A percentile compares a stretch with the other conserved stretches of the same genome.
Evolutionary conservation across 208 protist genomes (phyloP).

Genomic region (Acanthamoeba royreba): DNA sequence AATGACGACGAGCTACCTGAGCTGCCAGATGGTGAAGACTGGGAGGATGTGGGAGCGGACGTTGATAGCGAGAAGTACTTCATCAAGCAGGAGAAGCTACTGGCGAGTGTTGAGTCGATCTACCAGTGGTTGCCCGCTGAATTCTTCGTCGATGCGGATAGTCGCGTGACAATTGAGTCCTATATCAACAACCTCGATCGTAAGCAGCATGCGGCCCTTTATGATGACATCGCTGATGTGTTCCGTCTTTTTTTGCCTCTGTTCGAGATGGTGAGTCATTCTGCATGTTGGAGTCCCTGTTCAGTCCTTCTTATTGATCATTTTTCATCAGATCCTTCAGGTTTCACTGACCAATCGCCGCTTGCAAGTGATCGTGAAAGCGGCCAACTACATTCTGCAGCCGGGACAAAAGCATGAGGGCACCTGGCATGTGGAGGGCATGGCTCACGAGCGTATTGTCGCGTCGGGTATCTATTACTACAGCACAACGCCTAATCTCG

Average conservation of each 20-base stretch:
- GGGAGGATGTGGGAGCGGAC: not conserved
- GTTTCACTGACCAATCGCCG: not conserved
- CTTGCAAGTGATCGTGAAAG: constrained; percentile 71
- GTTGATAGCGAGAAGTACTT: not conserved
- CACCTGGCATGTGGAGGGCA: constrained; percentile 68
- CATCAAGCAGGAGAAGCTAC: not conserved
- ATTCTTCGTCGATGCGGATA: constrained; percentile 45
- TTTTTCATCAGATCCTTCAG: too few species aligned
- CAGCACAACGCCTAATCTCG: constrained; percentile 18
- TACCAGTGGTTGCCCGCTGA: constrained; percentile 70
- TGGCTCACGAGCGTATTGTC: constrained; percentile 67
- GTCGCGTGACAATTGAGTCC: constrained; percentile 46
- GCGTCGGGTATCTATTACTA: constrained; percentile 72
- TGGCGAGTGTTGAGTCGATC: not conserved
- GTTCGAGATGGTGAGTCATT: constrained; percentile 29
- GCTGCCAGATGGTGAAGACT: too few species aligned
- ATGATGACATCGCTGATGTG: constrained; percentile 45
- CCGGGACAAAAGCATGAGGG: not conserved
- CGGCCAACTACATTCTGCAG: constrained; percentile 58
- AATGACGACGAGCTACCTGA: too few species aligned
- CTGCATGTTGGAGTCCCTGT: too few species aligned
- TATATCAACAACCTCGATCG: constrained; percentile 74
- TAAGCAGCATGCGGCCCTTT: constrained; percentile 44
- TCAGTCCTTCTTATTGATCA: too few species aligned
- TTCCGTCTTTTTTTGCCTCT: constrained; percentile 58